Conservation (phyloP, 257 asterid species). For the Henckelia pumila region DNA sequence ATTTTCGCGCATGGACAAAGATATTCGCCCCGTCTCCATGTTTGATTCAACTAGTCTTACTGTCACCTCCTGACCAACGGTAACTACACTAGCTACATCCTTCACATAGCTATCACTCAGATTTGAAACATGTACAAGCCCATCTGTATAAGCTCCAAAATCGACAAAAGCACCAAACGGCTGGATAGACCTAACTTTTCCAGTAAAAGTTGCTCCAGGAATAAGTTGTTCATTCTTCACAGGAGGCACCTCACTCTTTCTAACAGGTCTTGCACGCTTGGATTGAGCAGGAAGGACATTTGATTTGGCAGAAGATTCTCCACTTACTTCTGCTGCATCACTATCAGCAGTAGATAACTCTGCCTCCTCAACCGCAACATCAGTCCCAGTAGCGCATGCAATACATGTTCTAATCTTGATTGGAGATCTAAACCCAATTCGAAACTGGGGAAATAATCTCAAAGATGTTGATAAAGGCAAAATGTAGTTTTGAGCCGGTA, state of each 20-base stretch:
- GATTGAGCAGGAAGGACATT: constrained; percentile 36
- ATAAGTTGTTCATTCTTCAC: constrained; percentile 73
- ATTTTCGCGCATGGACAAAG: constrained; percentile 79
- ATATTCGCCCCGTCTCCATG: constrained; percentile 71
- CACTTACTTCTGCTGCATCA: constrained; percentile 38
- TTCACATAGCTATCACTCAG: constrained; percentile 81
- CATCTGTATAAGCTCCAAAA: constrained; percentile 96
- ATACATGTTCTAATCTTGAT: constrained; percentile 40
- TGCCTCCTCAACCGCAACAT: constrained; percentile 72
- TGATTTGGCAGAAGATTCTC: constrained; percentile 39
- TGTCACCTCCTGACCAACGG: constrained; percentile 91
- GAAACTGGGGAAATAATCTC: constrained; percentile 76
- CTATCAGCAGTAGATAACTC: constrained; percentile 38
- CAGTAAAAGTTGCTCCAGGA: constrained; percentile 81
- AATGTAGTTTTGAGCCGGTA: constrained; percentile 45
- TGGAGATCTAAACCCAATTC: constrained; percentile 38
- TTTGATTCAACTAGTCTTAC: constrained; percentile 80
- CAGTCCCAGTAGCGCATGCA: constrained; percentile 60
- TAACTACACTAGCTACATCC: constrained; percentile 75
- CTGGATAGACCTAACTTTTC: constrained; percentile 88
- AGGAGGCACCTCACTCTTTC: constrained; percentile 93
- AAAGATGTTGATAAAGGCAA: constrained; percentile 73
- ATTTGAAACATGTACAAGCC: constrained; percentile 90
- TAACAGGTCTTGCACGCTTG: constrained; percentile 57
- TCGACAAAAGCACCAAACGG: constrained; percentile 98